A percentile compares a stretch with the other conserved stretches of the same genome.
phyloP scores from a whole-genome alignment of 2,329 filamentous ascomycete genomes.

The Albophoma yamanashiensis region DNA sequence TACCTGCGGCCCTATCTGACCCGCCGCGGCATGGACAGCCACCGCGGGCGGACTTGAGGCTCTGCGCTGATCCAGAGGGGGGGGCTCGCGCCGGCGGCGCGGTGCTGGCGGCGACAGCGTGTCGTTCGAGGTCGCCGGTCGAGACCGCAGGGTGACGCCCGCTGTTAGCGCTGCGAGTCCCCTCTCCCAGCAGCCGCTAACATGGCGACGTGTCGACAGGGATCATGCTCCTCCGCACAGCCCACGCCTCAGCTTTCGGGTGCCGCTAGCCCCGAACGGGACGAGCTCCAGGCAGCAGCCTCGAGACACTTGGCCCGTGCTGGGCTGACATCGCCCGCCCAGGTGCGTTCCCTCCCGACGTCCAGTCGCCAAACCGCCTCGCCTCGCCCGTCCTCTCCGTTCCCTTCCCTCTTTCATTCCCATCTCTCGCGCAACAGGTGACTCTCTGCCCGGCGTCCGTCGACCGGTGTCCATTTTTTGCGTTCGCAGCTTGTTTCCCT shows the following conservation, averaged over 20 bases:
- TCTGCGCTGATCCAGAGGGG: neutral
- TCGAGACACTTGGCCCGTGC: constrained; percentile 1
- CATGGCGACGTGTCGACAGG: constrained; percentile 2
- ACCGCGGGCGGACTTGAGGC: neutral
- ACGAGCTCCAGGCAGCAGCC: constrained; percentile 11
- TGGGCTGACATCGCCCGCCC: constrained; percentile 8
- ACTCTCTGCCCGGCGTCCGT: constrained; percentile 2
- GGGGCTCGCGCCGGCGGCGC: neutral
- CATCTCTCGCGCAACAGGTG: neutral
- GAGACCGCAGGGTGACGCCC: neutral
- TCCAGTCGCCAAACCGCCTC: constrained; percentile 3
- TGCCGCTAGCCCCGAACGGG: constrained; percentile 6
- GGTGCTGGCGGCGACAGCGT: neutral
- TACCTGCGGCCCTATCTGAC: neutral
- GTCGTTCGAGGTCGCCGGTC: neutral
- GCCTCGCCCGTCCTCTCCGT: neutral
- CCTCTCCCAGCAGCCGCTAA: neutral
- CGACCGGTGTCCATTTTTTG: neutral
- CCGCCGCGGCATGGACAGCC: neutral
- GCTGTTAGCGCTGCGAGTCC: neutral
- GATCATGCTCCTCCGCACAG: constrained; percentile 6
- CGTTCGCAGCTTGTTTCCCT: neutral
- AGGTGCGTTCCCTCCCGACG: constrained; percentile 5
- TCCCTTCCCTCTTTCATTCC: neutral
- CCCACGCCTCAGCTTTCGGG: constrained; percentile 6